A percentile compares a stretch with the other conserved stretches of the same genome.
These are phyloP conservation scores for Melastoma malabathricum DNA, from an alignment of 345 rosid genomes.

Conservation along the genomic window DNA sequence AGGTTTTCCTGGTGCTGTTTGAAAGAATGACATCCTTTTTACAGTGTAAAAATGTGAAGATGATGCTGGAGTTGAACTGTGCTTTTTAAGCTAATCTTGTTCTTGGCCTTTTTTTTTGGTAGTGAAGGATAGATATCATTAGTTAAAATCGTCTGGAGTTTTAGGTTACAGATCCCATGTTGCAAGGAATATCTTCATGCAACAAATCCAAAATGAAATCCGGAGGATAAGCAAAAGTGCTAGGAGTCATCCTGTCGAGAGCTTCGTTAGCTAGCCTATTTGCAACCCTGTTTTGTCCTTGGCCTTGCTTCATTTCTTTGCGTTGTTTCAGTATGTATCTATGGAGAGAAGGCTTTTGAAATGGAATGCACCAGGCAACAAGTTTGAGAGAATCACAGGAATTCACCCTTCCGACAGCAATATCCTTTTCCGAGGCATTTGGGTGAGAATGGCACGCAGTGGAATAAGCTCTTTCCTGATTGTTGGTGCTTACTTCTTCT, in stretches of 20 bases:
- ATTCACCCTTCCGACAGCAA: slow-evolving; percentile 82
- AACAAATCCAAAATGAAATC: too few relatives aligned
- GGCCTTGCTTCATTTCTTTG: not conserved
- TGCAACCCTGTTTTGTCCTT: too few relatives aligned
- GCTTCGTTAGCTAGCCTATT: too few relatives aligned
- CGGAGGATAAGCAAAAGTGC: too few relatives aligned
- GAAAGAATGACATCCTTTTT: too few relatives aligned
- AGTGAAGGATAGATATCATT: too few relatives aligned
- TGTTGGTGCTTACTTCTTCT: slow-evolving; percentile 58
- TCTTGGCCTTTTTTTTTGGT: too few relatives aligned
- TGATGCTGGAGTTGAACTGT: not conserved
- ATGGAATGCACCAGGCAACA: slow-evolving; percentile 69
- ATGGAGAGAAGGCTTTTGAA: slow-evolving; percentile 67
- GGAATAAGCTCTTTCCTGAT: slow-evolving; percentile 49
- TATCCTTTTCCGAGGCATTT: slow-evolving; percentile 49
- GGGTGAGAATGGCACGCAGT: slow-evolving; percentile 57
- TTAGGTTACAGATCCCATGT: too few relatives aligned
- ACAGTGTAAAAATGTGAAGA: too few relatives aligned
- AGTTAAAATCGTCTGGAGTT: too few relatives aligned
- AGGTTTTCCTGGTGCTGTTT: not conserved
- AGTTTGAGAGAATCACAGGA: slow-evolving; percentile 73
- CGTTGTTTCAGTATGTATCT: slow-evolving; percentile 34
- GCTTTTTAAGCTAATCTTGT: not conserved
- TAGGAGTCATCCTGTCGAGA: too few relatives aligned
- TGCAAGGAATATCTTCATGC: too few relatives aligned